Conservation (phyloP, 2,329 filamentous ascomycete species). For the Alternaria sp. region DNA sequence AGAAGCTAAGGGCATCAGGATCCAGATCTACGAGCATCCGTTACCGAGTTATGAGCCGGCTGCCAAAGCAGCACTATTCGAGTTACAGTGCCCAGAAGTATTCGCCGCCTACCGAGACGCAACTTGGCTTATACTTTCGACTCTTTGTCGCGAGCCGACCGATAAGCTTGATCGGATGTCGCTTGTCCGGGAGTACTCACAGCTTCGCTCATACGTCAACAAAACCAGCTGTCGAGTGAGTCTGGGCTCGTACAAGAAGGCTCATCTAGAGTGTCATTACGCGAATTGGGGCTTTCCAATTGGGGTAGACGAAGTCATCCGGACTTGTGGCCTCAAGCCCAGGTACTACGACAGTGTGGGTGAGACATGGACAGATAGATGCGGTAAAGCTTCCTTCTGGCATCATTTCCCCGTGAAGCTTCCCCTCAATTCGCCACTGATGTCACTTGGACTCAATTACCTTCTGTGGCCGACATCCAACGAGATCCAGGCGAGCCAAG, state of each 20-base stretch:
- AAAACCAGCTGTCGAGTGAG: slow-evolving; percentile 30
- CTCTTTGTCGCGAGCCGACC: slow-evolving; percentile 35
- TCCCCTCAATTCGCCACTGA: slow-evolving; percentile 46
- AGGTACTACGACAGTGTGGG: slow-evolving; percentile 55
- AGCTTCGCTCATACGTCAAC: slow-evolving; percentile 35
- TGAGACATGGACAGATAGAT: slow-evolving; percentile 49
- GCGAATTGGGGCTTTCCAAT: slow-evolving; percentile 50
- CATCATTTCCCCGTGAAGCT: slow-evolving; percentile 54
- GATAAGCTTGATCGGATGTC: slow-evolving; percentile 14
- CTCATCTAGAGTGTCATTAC: slow-evolving; percentile 59
- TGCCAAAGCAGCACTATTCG: slow-evolving; percentile 59
- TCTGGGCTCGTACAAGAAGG: slow-evolving; percentile 57
- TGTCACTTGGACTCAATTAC: slow-evolving; percentile 3
- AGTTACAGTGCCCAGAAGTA: slow-evolving; percentile 55
- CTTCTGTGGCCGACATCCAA: slow-evolving; percentile 59
- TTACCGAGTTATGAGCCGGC: slow-evolving; percentile 50
- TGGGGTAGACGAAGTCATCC: slow-evolving; percentile 51
- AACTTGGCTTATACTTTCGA: slow-evolving; percentile 57
- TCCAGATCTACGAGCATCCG: slow-evolving; percentile 58
- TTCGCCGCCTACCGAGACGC: slow-evolving; percentile 60
- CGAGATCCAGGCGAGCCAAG: slow-evolving; percentile 58
- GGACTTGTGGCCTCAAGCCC: slow-evolving; percentile 56
- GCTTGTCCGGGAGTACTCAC: slow-evolving; percentile 41
- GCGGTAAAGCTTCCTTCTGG: slow-evolving; percentile 49
- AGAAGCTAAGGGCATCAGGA: slow-evolving; percentile 49